Evolutionary conservation across 805 yeast genomes (phyloP), one percentile per base, ranked within the genome.

Genomic region (Isabelozyma gotoi): DNA sequence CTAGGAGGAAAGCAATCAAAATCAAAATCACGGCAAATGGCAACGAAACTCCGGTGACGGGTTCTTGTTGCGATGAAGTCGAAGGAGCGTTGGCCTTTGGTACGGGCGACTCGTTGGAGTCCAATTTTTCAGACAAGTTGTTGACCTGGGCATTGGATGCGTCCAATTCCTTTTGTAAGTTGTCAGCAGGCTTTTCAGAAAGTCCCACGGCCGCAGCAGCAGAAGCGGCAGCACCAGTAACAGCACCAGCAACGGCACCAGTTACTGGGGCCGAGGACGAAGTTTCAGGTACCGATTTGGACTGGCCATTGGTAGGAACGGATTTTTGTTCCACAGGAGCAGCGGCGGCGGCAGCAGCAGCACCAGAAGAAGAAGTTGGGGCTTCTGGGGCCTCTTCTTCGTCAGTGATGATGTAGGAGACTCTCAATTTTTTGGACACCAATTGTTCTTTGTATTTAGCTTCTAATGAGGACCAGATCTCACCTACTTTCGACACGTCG

Each of bases 391-490:
- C 29, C 32, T 46, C 54, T 34, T 55, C 59, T 38, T 59, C 63
- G 43, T 56, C 65, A 40, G 60, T 59, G 44, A 73, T 54, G 33
- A 70, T 56, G 55, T 80, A 82, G 57, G 71, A 75, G 43, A 86
- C 92, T 65, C 78, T 80, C 63, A 80, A 80, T 69, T 81, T 85
- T 69, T 78, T 85, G 56, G 84, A 78, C 32, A 75, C 71, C 43
- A 82, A 74, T 51, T 75, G 75, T 21, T 71, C 62, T 60, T 81
- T 78, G 64, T 71, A 73, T 60, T 75, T 76, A 29, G 77, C 61
- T 62, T 85, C 91, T 60, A 89, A 75, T 43, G 76, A 70, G n/a
- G 85, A 59, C 97, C 97, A 90, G 55, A 78, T 67, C 39, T 83
- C 84, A 39, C 88, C 78, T 40, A 88, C 84, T 53, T 64, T 73